Evolutionary conservation across 305 asterid species (phyloP).

Genomic region (Caryopteris hybrid): DNA sequence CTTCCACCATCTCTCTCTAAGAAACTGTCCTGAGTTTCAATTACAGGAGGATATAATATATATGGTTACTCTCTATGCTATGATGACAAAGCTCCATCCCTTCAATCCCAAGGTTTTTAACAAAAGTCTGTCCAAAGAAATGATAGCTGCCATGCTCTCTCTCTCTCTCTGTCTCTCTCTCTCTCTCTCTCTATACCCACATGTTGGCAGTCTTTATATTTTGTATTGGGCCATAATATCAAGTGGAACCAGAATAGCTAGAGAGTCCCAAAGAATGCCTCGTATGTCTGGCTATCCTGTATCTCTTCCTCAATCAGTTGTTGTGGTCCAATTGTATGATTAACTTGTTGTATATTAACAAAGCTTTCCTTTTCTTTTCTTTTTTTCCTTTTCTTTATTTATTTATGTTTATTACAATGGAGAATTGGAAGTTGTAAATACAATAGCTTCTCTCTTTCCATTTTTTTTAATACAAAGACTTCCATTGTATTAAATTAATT

Average conservation of each 20-base stretch:
- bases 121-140: conserved; percentile 57
- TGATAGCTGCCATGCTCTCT: conserved; percentile 49
- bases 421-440: too few species aligned
- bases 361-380: too few species aligned
- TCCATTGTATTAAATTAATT: too few species aligned
- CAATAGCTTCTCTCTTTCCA: too few species aligned
- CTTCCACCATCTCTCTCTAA: conserved; percentile 11
- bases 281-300: conserved; percentile 17
- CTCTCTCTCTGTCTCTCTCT: conserved; percentile 21
- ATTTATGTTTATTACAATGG: too few species aligned
- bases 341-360: conserved; percentile 6
- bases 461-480: too few species aligned
- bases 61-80: conserved; percentile 29
- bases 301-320: conserved; percentile 31
- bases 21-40: conserved; percentile 21
- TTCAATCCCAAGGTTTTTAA: conserved; percentile 82
- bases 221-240: conserved; percentile 26
- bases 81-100: conserved; percentile 57
- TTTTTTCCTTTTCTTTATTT: too few species aligned
- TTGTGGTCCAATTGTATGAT: conserved; percentile 46
- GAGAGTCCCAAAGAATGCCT: conserved; percentile 18
- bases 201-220: conserved; percentile 36
- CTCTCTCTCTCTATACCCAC: conserved; percentile 35
- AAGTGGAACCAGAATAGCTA: conserved; percentile 22
- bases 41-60: conserved; percentile 23